Percentiles rank a stretch among this genome's conserved stretches.
phyloP scores from a whole-genome alignment of 2,329 filamentous ascomycete genomes.

The Claviceps quebecensis region DNA sequence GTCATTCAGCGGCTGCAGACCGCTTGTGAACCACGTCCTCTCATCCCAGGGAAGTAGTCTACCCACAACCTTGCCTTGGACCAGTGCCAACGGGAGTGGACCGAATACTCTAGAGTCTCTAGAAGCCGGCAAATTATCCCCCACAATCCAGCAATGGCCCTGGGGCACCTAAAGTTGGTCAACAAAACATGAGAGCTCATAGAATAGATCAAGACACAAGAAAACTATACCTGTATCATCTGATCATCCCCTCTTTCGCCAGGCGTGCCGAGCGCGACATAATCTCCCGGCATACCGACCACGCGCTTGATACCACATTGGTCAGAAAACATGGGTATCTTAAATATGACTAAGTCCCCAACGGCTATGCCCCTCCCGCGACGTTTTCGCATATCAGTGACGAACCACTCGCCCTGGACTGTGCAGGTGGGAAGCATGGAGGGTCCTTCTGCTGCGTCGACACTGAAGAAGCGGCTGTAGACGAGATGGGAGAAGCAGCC shows the following conservation, averaged over 20 bases:
- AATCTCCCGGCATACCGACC: constrained; percentile 61
- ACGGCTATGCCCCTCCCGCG: constrained; percentile 51
- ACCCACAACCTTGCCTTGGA: constrained; percentile 69
- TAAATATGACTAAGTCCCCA: constrained; percentile 75
- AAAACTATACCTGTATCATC: constrained; percentile 49
- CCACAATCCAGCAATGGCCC: constrained; percentile 83
- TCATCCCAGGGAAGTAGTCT: constrained; percentile 40
- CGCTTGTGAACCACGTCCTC: constrained; percentile 35
- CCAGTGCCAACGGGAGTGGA: constrained; percentile 69
- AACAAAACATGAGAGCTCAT: background rate
- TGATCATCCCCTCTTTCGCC: constrained; percentile 28
- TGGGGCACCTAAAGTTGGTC: constrained; percentile 55
- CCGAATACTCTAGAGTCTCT: constrained; percentile 80
- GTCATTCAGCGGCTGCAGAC: constrained; percentile 20
- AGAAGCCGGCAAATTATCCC: constrained; percentile 75
- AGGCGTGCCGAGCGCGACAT: constrained; percentile 53
- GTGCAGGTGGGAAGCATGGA: constrained; percentile 84
- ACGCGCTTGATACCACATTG: constrained; percentile 65
- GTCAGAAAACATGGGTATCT: constrained; percentile 53
- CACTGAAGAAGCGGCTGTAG: constrained; percentile 45
- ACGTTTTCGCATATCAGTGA: constrained; percentile 54
- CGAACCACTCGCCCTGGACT: constrained; percentile 50
- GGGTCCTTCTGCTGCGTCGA: constrained; percentile 51
- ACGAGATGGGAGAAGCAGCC: constrained; percentile 30
- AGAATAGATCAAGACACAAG: background rate